phyloP scores from a whole-genome alignment of 495 filamentous ascomycete species.

The Hyaloscypha bicolor region DNA sequence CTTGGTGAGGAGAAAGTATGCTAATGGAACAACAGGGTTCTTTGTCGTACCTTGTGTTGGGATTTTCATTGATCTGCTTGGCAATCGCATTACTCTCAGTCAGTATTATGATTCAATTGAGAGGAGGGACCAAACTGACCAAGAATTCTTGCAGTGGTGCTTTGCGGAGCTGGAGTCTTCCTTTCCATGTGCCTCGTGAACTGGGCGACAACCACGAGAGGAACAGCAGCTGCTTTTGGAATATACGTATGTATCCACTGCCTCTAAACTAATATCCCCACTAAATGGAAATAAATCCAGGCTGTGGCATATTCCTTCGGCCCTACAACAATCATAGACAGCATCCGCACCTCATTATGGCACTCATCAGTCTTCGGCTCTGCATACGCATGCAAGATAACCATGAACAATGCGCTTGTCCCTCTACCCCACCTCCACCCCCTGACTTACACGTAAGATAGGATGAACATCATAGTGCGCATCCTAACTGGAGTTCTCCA shows the following conservation, averaged over 20 bases:
- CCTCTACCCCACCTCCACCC: not conserved
- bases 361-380: slow-evolving; percentile 49
- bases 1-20: slow-evolving; percentile 1
- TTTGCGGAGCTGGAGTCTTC: slow-evolving; percentile 43
- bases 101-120: slow-evolving; percentile 27
- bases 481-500: slow-evolving; percentile 48
- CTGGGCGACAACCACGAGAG: slow-evolving; percentile 37
- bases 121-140: not conserved
- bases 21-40: slow-evolving; percentile 32
- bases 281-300: not conserved
- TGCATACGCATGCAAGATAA: slow-evolving; percentile 46
- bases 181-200: slow-evolving; percentile 46
- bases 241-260: slow-evolving; percentile 35
- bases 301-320: slow-evolving; percentile 43
- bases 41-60: slow-evolving; percentile 47
- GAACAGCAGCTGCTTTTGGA: slow-evolving; percentile 47
- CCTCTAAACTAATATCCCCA: no score
- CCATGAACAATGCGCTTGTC: slow-evolving; percentile 40
- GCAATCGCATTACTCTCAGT: slow-evolving; percentile 45
- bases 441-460: slow-evolving; percentile 25
- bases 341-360: slow-evolving; percentile 47
- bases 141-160: slow-evolving; percentile 30
- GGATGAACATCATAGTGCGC: slow-evolving; percentile 48
- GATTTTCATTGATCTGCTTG: slow-evolving; percentile 47
- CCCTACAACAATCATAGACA: slow-evolving; percentile 46